Base-by-base conservation (phyloP, 805 yeast species). In the Candida peoriensis region DNA sequence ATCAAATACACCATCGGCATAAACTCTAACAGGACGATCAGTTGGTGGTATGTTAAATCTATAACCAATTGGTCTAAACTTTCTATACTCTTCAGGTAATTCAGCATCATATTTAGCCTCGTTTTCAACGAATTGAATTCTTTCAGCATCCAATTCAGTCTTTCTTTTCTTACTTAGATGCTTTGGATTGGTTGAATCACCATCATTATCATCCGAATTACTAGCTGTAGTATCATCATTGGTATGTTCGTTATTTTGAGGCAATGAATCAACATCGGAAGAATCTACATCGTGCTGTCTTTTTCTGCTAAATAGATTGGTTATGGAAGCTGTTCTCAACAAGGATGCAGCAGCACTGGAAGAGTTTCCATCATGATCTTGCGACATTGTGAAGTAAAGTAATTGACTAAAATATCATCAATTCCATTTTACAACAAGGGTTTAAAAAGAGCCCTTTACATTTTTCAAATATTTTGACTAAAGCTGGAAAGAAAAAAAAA, bases 1-100 rank as follows among this genome's bases (percentile, higher is more conserved):
- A 61, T 93, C 98, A 66, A 93, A 93, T 14, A 93, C 96, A 34
- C 98, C 98, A 61, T 93, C 98, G 6, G 98, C 98, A 57, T 93
- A 93, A n/a, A 93, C 76, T 41, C 98, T 72, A 20, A 93, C 77
- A 1, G 96, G 89, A 39, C 96, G 71, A 52, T 82, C 93, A 4
- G 57, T 65, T 2, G 96, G 94, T 3, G 98, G 98, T 18, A 79
- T 48, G 47, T 86, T 87, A 59, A 93, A 74, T 46, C 66, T 67
- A 63, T 62, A 87, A 2, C 96, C 96, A 21, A 61, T 60, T 17
- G 96, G 96, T 49, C 96, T 72, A 63, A 68, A 86, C 60, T 77
- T 82, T 39, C 89, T 68, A 51, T 74, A 74, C 42, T 83, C 77
- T 33, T 69, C 81, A 2, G 88, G 93, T 25, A 85, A 60, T 42